phyloP scores from a whole-genome alignment of 2,329 filamentous ascomycete genomes.

The Pestalotiopsis sp. region DNA sequence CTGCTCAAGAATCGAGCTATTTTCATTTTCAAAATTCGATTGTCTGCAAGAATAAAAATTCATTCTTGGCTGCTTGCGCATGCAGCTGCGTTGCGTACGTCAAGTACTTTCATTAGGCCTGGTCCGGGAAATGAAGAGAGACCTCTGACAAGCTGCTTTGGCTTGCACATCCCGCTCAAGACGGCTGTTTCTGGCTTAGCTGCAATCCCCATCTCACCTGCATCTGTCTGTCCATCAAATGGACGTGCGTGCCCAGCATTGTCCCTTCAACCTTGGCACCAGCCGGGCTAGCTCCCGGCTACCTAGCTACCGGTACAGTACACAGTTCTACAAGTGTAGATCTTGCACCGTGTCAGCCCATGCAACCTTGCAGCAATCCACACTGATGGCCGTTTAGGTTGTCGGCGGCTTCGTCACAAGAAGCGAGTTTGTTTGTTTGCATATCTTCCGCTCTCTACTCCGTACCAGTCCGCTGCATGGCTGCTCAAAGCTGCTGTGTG shows the following conservation, averaged over 20 bases:
- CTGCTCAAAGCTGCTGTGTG: not conserved
- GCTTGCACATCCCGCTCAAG: not conserved
- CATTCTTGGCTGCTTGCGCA: not conserved
- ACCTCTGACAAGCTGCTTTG: not conserved
- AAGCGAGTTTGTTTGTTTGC: conserved; percentile 8
- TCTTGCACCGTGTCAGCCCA: not conserved
- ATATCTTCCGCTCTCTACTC: conserved; percentile 2
- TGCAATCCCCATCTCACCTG: not conserved
- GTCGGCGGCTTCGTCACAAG: conserved; percentile 8
- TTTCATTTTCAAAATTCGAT: too few relatives aligned
- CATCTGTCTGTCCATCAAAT: not conserved
- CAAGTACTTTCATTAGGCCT: not conserved
- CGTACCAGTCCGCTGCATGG: not conserved
- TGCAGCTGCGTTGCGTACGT: not conserved
- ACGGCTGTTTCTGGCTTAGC: not conserved
- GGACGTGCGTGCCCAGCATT: not conserved
- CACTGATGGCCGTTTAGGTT: not conserved
- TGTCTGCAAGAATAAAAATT: not conserved
- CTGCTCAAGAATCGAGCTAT: too few relatives aligned
- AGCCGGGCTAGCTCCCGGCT: not conserved
- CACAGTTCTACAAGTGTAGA: not conserved
- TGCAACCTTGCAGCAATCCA: not conserved
- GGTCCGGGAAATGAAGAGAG: not conserved
- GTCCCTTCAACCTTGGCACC: not conserved
- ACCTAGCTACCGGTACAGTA: not conserved